Percentiles rank a stretch among this genome's conserved stretches.
Conservation (phyloP, 225 moss, liverwort and hornwort genomes). For the Polytrichum formosum region DNA sequence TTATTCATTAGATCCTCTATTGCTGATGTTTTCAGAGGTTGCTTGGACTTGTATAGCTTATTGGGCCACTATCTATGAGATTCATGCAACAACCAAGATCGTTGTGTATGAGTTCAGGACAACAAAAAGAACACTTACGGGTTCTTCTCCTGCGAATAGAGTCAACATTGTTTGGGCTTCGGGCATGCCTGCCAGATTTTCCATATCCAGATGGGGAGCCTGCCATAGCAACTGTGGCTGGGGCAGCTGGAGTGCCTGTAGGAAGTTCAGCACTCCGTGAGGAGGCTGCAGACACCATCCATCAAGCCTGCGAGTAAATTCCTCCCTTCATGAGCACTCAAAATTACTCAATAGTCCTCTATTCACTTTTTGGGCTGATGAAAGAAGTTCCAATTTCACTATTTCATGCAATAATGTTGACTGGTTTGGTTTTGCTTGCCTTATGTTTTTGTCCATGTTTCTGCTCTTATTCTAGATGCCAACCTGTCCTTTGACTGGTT, state of each 20-base stretch:
- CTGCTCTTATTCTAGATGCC: no score
- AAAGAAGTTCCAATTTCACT: no score
- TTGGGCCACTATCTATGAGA: no score
- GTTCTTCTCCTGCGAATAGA: constrained; percentile 70
- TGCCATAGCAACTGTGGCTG: constrained; percentile 42
- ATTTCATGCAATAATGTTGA: no score
- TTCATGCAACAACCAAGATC: constrained; percentile 10
- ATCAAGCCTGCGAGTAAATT: constrained; percentile 66
- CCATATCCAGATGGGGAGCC: constrained; percentile 19
- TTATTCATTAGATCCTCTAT: no score
- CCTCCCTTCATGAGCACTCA: neutral
- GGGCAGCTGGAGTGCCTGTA: constrained; percentile 50
- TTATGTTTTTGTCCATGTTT: no score
- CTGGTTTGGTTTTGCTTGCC: no score
- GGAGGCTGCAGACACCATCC: constrained; percentile 67
- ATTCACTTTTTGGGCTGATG: no score
- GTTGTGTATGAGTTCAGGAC: constrained; percentile 47
- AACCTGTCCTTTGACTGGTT: no score
- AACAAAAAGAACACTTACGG: constrained; percentile 66
- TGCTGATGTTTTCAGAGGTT: no score
- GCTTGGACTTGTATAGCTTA: no score
- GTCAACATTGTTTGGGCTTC: constrained; percentile 54
- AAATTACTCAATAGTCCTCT: no score
- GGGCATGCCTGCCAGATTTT: constrained; percentile 78
- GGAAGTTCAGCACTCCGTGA: constrained; percentile 55